phyloP scores from a whole-genome alignment of 1,139 yeast genomes.

The Pichia norvegensis region DNA sequence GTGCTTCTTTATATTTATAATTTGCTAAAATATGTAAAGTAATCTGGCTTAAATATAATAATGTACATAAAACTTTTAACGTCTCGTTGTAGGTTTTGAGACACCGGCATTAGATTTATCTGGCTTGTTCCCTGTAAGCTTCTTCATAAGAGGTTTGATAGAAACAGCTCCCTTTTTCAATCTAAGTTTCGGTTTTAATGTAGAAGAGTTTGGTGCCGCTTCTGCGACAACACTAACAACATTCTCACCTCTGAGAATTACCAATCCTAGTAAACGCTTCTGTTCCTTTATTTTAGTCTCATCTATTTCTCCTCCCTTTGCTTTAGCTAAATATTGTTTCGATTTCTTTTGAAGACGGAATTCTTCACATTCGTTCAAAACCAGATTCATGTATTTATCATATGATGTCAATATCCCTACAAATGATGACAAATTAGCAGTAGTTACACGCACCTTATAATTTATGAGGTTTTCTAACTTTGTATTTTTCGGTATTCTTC shows the following conservation, averaged over 20 bases:
- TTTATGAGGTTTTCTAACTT: constrained; percentile 53
- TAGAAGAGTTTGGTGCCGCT: constrained; percentile 48
- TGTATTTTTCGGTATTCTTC: constrained; percentile 30
- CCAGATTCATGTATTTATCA: constrained; percentile 84
- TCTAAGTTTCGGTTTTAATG: constrained; percentile 25
- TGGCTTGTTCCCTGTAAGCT: constrained; percentile 11
- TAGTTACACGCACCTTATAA: constrained; percentile 63
- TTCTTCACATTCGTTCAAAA: constrained; percentile 79
- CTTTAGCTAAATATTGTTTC: constrained; percentile 34
- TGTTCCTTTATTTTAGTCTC: constrained; percentile 40
- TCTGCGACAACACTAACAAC: constrained; percentile 79
- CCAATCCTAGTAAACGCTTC: constrained; percentile 69
- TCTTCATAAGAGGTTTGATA: constrained; percentile 24
- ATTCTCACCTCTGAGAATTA: constrained; percentile 83
- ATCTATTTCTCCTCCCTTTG: constrained; percentile 23
- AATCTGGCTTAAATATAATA: not conserved
- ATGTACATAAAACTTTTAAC: not conserved
- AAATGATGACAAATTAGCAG: constrained; percentile 67
- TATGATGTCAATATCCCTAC: constrained; percentile 80
- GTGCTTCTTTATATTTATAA: constrained; percentile 78
- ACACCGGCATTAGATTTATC: constrained; percentile 7
- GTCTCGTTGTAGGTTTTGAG: constrained; percentile 6
- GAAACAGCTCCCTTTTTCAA: constrained; percentile 27
- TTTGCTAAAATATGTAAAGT: no score
- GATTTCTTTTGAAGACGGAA: constrained; percentile 65